Base-by-base conservation (phyloP, 768 basidiomycete genomes). In the Lyophyllum semitale region DNA sequence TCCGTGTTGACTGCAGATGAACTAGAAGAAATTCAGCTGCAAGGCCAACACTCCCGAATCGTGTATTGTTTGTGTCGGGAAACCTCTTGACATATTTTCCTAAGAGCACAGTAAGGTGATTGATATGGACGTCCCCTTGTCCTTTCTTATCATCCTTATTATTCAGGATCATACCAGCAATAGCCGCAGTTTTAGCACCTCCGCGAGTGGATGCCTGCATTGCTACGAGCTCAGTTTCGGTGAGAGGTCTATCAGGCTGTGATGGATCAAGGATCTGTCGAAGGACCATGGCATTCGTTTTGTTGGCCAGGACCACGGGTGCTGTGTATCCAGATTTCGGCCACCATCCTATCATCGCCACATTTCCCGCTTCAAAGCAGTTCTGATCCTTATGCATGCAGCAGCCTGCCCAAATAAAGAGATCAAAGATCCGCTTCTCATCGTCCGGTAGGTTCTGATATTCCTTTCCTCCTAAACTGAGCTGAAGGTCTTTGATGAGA, bases 141-240 rank as follows among this genome's bases (percentile, higher is more conserved):
- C 73, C 74, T 33, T 70, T 69, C 57, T 73, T 75, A 44, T 73
- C 67, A 53, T 35, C 32, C 33, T 32, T 41, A n/a, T 76, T 58
- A 8, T 61, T 54, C 37, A 69, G 73, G 1, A 76, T 55, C 0
- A 61, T 54, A 1, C 73, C 73, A 2, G 66, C 63, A 2, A 73
- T 62, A 2, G 50, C 57, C 0, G 63, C 52, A 8, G 63, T 33
- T 44, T 71, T 69, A 1, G 62, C 55, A 1, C 53, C 67, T 12
- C 68, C 71, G 11, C 66, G 57, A 12, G 51, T 46, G 0, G 66
- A 64, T 7, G 27, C 54, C 29, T 69, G 62, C 12, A 51, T 17
- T 0, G 66, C 68, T 8, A 43, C 48, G 8, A 43, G 32, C 5
- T 41, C n/a, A 7, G 48, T 57, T 0, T 35, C 32, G 0, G 41